phyloP scores from a whole-genome alignment of 2,329 filamentous ascomycete genomes.

The Epichloe glyceriae region DNA sequence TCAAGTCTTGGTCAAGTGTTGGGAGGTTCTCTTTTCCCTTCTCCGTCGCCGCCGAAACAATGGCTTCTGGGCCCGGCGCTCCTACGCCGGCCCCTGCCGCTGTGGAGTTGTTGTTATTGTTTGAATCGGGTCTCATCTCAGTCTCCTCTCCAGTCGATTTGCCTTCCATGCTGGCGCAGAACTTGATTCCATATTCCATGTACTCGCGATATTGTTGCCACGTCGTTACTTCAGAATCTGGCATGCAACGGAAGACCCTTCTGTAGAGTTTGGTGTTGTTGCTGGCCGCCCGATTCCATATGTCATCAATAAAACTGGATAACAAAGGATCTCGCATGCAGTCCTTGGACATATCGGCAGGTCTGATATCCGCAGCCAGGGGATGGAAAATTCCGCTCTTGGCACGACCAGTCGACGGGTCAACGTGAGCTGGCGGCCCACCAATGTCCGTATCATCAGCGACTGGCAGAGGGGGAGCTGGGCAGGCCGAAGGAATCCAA shows the following conservation, averaged over 20 bases:
- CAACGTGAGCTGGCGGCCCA: constrained; percentile 50
- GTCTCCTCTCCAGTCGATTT: constrained; percentile 39
- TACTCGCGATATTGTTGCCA: constrained; percentile 92
- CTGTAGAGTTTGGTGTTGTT: constrained; percentile 96
- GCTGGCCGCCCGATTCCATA: constrained; percentile 75
- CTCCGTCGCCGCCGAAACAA: constrained; percentile 22
- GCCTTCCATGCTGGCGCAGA: constrained; percentile 52
- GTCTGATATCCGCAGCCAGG: constrained; percentile 54
- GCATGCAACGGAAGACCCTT: constrained; percentile 91
- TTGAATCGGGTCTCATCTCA: constrained; percentile 28
- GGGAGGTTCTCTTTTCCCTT: constrained; percentile 17
- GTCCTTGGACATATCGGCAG: constrained; percentile 66
- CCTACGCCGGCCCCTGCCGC: constrained; percentile 28
- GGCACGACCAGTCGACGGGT: constrained; percentile 36
- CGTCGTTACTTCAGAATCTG: constrained; percentile 82
- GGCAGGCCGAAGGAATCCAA: constrained; percentile 54
- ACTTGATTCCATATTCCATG: constrained; percentile 61
- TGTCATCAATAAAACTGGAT: constrained; percentile 69
- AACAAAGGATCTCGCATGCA: constrained; percentile 90
- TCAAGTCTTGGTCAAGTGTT: constrained; percentile 11
- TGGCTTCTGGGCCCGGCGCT: constrained; percentile 27
- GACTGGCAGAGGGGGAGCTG: constrained; percentile 56
- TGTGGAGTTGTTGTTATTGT: constrained; percentile 17
- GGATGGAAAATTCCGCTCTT: constrained; percentile 33
- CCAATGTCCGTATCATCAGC: constrained; percentile 74